A percentile compares a stretch with the other conserved stretches of the same genome.
These are phyloP conservation scores for Brasenia schreberi DNA, from an alignment of 164 flowering plant species.

Conservation along the genomic window DNA sequence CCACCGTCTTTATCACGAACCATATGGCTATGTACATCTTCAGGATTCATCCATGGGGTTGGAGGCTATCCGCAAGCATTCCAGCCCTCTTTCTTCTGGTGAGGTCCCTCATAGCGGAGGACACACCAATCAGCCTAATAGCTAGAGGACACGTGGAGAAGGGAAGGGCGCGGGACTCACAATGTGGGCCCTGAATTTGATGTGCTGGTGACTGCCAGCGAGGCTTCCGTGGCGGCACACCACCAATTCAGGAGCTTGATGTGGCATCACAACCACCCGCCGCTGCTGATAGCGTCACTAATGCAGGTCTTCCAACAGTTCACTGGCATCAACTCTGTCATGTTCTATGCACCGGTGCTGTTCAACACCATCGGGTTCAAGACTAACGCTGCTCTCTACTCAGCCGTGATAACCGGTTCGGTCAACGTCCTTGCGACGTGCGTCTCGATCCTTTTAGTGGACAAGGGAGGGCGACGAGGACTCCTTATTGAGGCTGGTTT, in stretches of 20 bases:
- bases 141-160: slow-evolving; percentile 11
- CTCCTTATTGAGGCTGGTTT: too few species aligned
- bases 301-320: too few species aligned
- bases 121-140: slow-evolving; percentile 30
- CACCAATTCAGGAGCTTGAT: slow-evolving; percentile 10
- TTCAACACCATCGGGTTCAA: too few species aligned
- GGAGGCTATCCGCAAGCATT: slow-evolving; percentile 24
- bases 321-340: too few species aligned
- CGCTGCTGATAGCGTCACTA: slow-evolving; percentile 17
- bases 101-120: slow-evolving; percentile 18
- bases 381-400: too few species aligned
- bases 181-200: slow-evolving; percentile 19
- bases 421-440: too few species aligned
- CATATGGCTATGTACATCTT: too few species aligned
- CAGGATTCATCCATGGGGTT: slow-evolving; percentile 15
- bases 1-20: too few species aligned
- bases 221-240: slow-evolving; percentile 10
- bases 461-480: too few species aligned
- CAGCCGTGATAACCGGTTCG: too few species aligned
- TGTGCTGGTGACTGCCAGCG: slow-evolving; percentile 10
- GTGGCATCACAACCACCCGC: slow-evolving; percentile 12
- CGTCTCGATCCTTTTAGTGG: too few species aligned
- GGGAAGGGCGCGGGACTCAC: slow-evolving; percentile 12
- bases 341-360: too few species aligned
- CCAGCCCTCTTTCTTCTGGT: slow-evolving; percentile 15